Percentiles rank a stretch among this genome's conserved stretches.
These are phyloP conservation scores for Cordyceps cicadae DNA, from an alignment of 2,329 filamentous ascomycete species.

Conservation along the genomic window DNA sequence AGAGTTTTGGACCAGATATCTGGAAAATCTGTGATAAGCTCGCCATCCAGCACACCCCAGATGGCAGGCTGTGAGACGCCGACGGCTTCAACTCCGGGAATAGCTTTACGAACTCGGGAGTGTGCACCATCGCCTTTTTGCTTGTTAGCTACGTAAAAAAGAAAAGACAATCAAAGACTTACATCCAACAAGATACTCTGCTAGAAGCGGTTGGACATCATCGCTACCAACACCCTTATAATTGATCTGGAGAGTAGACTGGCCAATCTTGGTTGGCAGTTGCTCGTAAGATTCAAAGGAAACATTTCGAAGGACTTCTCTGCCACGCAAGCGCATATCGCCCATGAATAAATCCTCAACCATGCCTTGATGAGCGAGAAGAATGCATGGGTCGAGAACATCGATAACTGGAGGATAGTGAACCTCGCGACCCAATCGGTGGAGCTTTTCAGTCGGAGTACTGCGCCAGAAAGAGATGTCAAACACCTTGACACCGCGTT, in stretches of 20 bases:
- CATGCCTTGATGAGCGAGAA: slow-evolving; percentile 65
- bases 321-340: slow-evolving; percentile 56
- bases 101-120: slow-evolving; percentile 59
- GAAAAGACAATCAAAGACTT: slow-evolving; percentile 17
- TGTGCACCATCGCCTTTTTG: slow-evolving; percentile 58
- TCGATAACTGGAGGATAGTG: slow-evolving; percentile 60
- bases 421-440: slow-evolving; percentile 54
- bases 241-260: slow-evolving; percentile 40
- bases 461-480: slow-evolving; percentile 68
- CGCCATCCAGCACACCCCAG: slow-evolving; percentile 67
- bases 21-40: slow-evolving; percentile 63
- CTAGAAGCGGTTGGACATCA: slow-evolving; percentile 41
- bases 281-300: slow-evolving; percentile 51
- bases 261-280: slow-evolving; percentile 31
- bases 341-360: slow-evolving; percentile 63
- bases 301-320: slow-evolving; percentile 55
- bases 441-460: slow-evolving; percentile 41
- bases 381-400: slow-evolving; percentile 48
- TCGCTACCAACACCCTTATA: slow-evolving; percentile 44
- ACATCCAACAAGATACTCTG: slow-evolving; percentile 62
- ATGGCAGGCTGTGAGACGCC: slow-evolving; percentile 45
- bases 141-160: neutral
- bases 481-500: slow-evolving; percentile 60
- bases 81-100: slow-evolving; percentile 48
- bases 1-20: slow-evolving; percentile 69